phyloP scores from a whole-genome alignment of 495 filamentous ascomycete species.

The Penicillium ochrochloron region DNA sequence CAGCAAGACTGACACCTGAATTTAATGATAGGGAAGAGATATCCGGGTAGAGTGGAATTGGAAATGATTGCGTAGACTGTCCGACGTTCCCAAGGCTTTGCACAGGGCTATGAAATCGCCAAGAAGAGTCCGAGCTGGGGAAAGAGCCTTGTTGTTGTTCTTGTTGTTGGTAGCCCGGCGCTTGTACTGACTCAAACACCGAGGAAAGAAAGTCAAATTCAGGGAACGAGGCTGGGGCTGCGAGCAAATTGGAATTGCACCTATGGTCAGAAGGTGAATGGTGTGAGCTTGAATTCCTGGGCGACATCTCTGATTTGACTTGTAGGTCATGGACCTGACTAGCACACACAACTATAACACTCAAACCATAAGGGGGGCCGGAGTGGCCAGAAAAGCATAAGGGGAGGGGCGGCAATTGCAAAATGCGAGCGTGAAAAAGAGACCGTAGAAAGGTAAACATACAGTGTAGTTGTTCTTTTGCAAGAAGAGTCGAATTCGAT shows the following conservation, averaged over 20 bases:
- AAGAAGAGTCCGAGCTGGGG: conserved; percentile 14
- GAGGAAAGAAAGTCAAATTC: conserved; percentile 15
- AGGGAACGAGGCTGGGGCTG: conserved; percentile 19
- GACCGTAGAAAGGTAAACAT: conserved; percentile 21
- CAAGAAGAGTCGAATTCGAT: not conserved
- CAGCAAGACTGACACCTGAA: conserved; percentile 15
- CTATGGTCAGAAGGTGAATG: conserved; percentile 26
- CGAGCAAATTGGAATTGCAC: conserved; percentile 18
- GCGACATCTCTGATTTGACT: conserved; percentile 28
- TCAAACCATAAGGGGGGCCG: conserved; percentile 22
- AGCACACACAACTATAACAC: conserved; percentile 19
- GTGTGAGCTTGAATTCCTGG: conserved; percentile 30
- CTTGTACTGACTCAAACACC: conserved; percentile 26
- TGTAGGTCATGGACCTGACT: conserved; percentile 25
- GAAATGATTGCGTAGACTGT: conserved; percentile 17
- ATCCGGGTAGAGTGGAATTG: conserved; percentile 15
- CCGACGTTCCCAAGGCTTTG: conserved; percentile 14
- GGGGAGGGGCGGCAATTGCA: conserved; percentile 11
- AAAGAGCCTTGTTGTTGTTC: conserved; percentile 17
- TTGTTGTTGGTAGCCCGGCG: conserved; percentile 18
- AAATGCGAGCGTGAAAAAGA: conserved; percentile 15
- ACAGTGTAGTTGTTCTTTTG: conserved; percentile 18
- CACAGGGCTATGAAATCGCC: conserved; percentile 20
- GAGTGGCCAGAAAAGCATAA: conserved; percentile 21
- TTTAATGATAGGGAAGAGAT: conserved; percentile 21